Conservation (phyloP, 2,329 filamentous ascomycete genomes). For the Teratosphaeriaceae sp. region DNA sequence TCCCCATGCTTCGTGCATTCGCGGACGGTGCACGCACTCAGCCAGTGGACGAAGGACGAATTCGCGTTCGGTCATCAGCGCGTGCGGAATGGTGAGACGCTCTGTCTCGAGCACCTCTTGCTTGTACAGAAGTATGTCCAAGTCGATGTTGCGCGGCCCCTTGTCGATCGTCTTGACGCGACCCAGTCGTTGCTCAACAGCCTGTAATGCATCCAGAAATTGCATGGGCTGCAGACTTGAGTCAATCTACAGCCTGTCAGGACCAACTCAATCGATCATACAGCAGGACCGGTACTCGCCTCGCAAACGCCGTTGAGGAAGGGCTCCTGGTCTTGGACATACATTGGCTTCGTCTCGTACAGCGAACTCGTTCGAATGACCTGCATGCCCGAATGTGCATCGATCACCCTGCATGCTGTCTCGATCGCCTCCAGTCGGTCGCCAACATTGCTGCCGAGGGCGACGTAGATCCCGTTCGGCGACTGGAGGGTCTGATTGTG, state of each 20-base stretch:
- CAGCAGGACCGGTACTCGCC: slow-evolving; percentile 45
- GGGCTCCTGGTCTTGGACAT: slow-evolving; percentile 77
- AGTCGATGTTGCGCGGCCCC: slow-evolving; percentile 86
- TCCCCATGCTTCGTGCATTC: background rate
- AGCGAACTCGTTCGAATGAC: slow-evolving; percentile 77
- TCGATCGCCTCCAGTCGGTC: slow-evolving; percentile 82
- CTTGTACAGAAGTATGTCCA: slow-evolving; percentile 85
- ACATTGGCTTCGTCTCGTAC: slow-evolving; percentile 97
- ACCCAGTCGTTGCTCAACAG: slow-evolving; percentile 73
- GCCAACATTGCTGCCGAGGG: slow-evolving; percentile 87
- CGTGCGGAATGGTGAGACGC: slow-evolving; percentile 77
- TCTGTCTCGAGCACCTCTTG: slow-evolving; percentile 58
- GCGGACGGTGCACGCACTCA: slow-evolving; percentile 52
- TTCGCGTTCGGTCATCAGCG: slow-evolving; percentile 79
- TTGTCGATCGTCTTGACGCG: slow-evolving; percentile 84
- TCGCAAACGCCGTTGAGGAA: slow-evolving; percentile 93
- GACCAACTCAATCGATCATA: background rate
- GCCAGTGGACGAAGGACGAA: slow-evolving; percentile 86
- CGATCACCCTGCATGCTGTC: slow-evolving; percentile 71
- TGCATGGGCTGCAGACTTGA: slow-evolving; percentile 68
- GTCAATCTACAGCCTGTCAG: slow-evolving; percentile 64
- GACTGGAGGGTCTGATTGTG: too few species aligned
- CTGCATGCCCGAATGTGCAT: slow-evolving; percentile 57
- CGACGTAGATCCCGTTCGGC: slow-evolving; percentile 59
- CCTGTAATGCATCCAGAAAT: slow-evolving; percentile 73